A percentile compares a stretch with the other conserved stretches of the same genome.
phyloP scores from a whole-genome alignment of 352 stramenopile species.

The Plasmopara viticola region DNA sequence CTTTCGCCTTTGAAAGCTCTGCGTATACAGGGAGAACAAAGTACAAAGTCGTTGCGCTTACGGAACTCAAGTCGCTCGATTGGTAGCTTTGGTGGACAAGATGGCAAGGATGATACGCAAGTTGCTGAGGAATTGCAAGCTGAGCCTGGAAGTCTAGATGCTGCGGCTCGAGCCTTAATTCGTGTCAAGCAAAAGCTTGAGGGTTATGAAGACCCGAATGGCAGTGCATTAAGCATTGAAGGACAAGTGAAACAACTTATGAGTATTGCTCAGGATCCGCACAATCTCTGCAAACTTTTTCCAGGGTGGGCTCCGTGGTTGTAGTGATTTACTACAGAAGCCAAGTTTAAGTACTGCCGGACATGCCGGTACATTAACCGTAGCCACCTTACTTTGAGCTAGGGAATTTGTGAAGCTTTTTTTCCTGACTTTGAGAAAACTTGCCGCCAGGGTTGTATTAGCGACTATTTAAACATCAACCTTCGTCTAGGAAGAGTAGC shows the following conservation, averaged over 20 bases:
- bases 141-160: constrained; percentile 54
- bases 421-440: no score
- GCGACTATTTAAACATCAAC: no score
- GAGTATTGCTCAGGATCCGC: constrained; percentile 91
- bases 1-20: constrained; percentile 88
- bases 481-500: no score
- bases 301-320: constrained; percentile 87
- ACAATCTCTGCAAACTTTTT: constrained; percentile 96
- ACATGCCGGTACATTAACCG: no score
- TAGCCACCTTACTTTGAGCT: no score
- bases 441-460: no score
- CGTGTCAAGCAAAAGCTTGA: constrained; percentile 98
- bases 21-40: constrained; percentile 52
- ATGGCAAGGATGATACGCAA: constrained; percentile 12
- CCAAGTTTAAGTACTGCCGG: no score
- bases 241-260: constrained; percentile 98
- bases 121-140: constrained; percentile 22
- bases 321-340: background rate
- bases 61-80: constrained; percentile 20
- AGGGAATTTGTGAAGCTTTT: no score
- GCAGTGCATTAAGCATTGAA: constrained; percentile 95
- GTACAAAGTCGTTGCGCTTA: constrained; percentile 9
- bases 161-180: constrained; percentile 89
- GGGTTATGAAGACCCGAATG: constrained; percentile 96
- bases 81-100: constrained; percentile 9